Conservation (phyloP, 148 eudicot species). For the Linanthus parryae region DNA sequence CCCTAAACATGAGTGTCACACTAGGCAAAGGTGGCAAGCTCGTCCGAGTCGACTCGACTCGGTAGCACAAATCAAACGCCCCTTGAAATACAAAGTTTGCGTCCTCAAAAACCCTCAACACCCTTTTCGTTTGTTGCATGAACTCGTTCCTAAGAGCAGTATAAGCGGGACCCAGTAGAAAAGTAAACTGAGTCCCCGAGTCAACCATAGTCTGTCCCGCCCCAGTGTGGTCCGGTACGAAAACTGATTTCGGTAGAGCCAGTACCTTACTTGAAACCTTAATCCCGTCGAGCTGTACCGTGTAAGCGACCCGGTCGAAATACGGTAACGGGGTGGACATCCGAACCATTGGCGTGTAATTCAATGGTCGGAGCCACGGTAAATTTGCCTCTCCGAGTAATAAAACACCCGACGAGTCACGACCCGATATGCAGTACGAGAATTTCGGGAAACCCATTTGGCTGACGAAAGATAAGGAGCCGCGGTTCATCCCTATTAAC, state of each 20-base stretch:
- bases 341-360: slow-evolving; percentile 69
- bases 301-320: slow-evolving; percentile 68
- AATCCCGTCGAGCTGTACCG: slow-evolving; percentile 73
- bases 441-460: slow-evolving; percentile 79
- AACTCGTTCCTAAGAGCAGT: slow-evolving; percentile 53
- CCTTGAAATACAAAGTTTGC: slow-evolving; percentile 67
- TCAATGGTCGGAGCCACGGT: slow-evolving; percentile 49
- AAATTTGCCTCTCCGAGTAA: slow-evolving; percentile 53
- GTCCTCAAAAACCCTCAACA: slow-evolving; percentile 35
- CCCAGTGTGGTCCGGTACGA: slow-evolving; percentile 85
- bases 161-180: slow-evolving; percentile 73
- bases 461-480: slow-evolving; percentile 66
- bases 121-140: slow-evolving; percentile 36
- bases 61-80: slow-evolving; percentile 73
- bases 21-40: slow-evolving; percentile 44
- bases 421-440: slow-evolving; percentile 87
- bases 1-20: slow-evolving; percentile 66
- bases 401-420: slow-evolving; percentile 55
- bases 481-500: slow-evolving; percentile 86
- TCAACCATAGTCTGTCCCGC: slow-evolving; percentile 99
- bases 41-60: slow-evolving; percentile 26
- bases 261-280: slow-evolving; percentile 42
- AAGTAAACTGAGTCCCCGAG: slow-evolving; percentile 89
- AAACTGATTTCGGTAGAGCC: slow-evolving; percentile 47
- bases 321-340: slow-evolving; percentile 63